Evolutionary conservation across 2,329 filamentous ascomycete species (phyloP).

Genomic region (Fusarium chuoi): DNA sequence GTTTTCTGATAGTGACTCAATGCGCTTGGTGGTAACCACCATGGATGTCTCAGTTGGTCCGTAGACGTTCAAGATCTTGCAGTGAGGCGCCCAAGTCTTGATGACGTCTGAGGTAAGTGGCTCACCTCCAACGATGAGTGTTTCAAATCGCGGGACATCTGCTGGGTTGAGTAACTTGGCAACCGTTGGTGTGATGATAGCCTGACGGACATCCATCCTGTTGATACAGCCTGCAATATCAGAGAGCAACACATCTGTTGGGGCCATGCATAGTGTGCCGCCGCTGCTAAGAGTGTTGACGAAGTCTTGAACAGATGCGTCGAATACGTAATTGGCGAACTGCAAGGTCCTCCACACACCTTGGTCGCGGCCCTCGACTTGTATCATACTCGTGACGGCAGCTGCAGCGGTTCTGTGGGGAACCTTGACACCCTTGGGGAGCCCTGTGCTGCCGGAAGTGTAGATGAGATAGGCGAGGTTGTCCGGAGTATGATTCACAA

Average conservation of each 20-base stretch:
- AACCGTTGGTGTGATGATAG: slow-evolving; percentile 1
- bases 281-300: background rate
- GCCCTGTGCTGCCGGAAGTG: background rate
- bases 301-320: background rate
- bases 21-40: background rate
- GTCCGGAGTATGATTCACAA: background rate
- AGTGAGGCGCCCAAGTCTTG: background rate
- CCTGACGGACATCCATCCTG: background rate
- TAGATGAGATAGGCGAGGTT: background rate
- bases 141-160: background rate
- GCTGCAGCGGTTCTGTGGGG: background rate
- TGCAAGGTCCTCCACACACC: background rate
- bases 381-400: background rate
- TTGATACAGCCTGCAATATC: background rate
- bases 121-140: background rate
- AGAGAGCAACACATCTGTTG: background rate
- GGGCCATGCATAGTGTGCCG: background rate
- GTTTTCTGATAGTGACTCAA: background rate
- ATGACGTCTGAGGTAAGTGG: background rate
- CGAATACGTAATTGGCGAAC: slow-evolving; percentile 1
- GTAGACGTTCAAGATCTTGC: background rate
- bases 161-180: background rate
- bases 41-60: background rate
- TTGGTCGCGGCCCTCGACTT: background rate
- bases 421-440: background rate